A percentile compares a stretch with the other conserved stretches of the same genome.
phyloP scores from a whole-genome alignment of 2,329 filamentous ascomycete species.

The Malbranchea zuffiana region DNA sequence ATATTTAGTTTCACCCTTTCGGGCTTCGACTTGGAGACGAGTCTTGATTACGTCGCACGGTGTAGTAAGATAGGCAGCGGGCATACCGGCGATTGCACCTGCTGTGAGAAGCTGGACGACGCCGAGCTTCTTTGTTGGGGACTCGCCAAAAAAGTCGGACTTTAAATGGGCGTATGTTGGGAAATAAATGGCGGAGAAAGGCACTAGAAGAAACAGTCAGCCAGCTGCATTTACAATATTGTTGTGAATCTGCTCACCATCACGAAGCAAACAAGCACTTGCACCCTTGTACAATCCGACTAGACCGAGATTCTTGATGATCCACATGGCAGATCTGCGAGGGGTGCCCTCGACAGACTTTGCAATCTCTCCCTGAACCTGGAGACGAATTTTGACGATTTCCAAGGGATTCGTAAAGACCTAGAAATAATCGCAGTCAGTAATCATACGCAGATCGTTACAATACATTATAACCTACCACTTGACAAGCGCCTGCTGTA shows the following conservation, averaged over 20 bases:
- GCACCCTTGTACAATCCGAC: constrained; percentile 95
- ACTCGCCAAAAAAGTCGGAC: constrained; percentile 86
- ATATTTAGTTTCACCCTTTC: constrained; percentile 86
- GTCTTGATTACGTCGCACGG: constrained; percentile 99
- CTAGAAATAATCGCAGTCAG: constrained; percentile 36
- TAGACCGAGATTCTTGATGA: constrained; percentile 87
- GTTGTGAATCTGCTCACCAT: constrained; percentile 36
- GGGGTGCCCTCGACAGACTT: constrained; percentile 67
- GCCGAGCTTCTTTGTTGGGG: constrained; percentile 73
- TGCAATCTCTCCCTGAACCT: constrained; percentile 90
- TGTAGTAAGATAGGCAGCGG: constrained; percentile 86
- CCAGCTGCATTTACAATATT: neutral
- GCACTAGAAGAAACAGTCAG: constrained; percentile 42
- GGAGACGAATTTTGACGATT: constrained; percentile 97
- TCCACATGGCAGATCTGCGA: constrained; percentile 93
- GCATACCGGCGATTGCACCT: constrained; percentile 89
- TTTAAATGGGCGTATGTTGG: constrained; percentile 93
- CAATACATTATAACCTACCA: constrained; percentile 50
- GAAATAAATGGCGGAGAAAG: constrained; percentile 98
- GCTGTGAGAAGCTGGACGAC: constrained; percentile 84
- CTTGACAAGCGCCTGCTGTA: constrained; percentile 84
- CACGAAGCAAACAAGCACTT: constrained; percentile 82
- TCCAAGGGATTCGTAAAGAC: constrained; percentile 96
- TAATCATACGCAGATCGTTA: constrained; percentile 11
- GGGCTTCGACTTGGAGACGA: constrained; percentile 88